Base-by-base conservation (phyloP, 305 asterid species). In the Fraxinus velutina region DNA sequence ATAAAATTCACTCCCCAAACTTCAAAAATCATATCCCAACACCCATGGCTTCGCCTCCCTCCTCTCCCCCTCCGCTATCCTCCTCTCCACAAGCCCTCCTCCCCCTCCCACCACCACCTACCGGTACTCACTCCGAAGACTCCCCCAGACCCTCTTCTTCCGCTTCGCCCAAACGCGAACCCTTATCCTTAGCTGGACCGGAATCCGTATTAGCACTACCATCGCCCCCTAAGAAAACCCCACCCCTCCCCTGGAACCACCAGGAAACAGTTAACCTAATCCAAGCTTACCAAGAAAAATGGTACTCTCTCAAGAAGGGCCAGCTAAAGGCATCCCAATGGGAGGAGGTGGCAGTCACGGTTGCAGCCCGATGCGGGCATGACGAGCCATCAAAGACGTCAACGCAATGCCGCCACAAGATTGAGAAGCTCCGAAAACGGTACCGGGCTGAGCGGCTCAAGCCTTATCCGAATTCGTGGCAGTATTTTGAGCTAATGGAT, bases 321-420 rank as follows among this genome's bases (percentile, higher is more conserved):
- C 95, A 90, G 85, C 93, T 92, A 86, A 89, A 90, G 73, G 93
- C 97, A 73, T 86, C 85, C 76, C 96, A 92, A 82, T 91, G 99
- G 98, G 94, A 92, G 84, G 94, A 90, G 77, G 96, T 92, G 34
- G 85, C 97, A 73, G 72, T 83, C 83, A 81, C 93, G 85, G 96
- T 94, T 42, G 97, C 98, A 81, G 92, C 94, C 79, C 91, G 92
- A 39, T 94, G 97, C 86, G 96, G 96, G 79, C 88, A 84, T 85
- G 93, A 90, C 68, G 92, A 87, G 30, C 97, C 94, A 5, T 88
- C 97, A 0, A 93, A 93, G 76, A 88, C 99, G 83, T 68, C 99
- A 81, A 93, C 96, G 6, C 99, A 95, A 84, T 95, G 99, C 86
- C 97, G 99, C 85, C 99, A 95, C 89, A 95, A 95, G 84, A 93